Base-by-base conservation (phyloP, 1,284 basidiomycete genomes). In the Puccinia polysora region DNA sequence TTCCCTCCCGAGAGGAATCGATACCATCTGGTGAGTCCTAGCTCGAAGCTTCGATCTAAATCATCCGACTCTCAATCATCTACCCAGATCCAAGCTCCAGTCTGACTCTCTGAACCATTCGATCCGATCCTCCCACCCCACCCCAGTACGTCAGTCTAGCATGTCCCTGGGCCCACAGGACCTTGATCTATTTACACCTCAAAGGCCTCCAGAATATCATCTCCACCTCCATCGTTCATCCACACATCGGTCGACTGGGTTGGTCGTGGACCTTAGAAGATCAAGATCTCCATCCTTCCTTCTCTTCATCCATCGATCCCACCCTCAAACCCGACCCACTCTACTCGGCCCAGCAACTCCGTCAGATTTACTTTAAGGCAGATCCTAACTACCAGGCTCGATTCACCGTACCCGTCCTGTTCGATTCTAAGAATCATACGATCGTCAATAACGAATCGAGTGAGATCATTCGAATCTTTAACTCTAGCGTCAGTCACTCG, bases 401-500 rank as follows among this genome's bases (percentile, higher is more conserved):
- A 36, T 77, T 76, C 73, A 80, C 80, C 2, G 80, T 80, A 28
- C 94, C 95, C n/a, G 82, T 94, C 59, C 82, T 97, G 1, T 98
- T 92, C 91, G 96, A 97, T 83, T 95, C 88, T 83, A 90, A 96
- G 81, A 82, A 81, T 47, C 81, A 88, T 72, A 91, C 89, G 43
- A 90, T 98, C 76, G 96, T 98, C 70, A 96, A 90, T 83, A 98
- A 96, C 80, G 93, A 80, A 73, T n/a, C n/a, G n/a, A n/a, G n/a
- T n/a, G n/a, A n/a, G n/a, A n/a, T n/a, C n/a, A n/a, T n/a, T n/a
- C n/a, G 95, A 67, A 89, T 93, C 55, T 85, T 97, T 81, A 96
- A 96, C 81, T 83, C 84, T 7, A 88, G 68, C 73, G 25, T 80
- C 84, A 7, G 95, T 96, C 82, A 87, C 73, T 91, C 63, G 86